These are phyloP conservation scores for Candida orba DNA, from an alignment of 805 yeast genomes.

Conservation along the genomic window DNA sequence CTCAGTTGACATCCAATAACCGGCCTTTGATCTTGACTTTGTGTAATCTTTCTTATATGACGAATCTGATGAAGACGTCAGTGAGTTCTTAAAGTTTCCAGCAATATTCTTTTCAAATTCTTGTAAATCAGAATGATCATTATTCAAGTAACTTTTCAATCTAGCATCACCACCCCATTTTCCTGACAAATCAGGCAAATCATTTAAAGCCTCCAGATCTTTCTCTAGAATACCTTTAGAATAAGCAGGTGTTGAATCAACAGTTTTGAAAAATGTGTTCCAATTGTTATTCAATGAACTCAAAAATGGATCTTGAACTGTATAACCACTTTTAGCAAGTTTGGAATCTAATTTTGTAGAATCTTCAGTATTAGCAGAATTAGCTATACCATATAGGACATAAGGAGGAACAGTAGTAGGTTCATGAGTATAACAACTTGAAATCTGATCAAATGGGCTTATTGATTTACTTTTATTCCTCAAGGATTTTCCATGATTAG, in stretches of 20 bases:
- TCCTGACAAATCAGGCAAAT: constrained; percentile 37
- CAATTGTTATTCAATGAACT: constrained; percentile 38
- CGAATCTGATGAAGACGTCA: constrained; percentile 4
- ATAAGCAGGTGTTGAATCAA: constrained; percentile 36
- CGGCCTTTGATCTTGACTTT: constrained; percentile 47
- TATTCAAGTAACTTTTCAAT: constrained; percentile 42
- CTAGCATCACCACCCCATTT: constrained; percentile 71
- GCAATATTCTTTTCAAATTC: constrained; percentile 1
- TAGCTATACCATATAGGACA: constrained; percentile 47
- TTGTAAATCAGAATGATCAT: constrained; percentile 21
- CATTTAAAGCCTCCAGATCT: constrained; percentile 20
- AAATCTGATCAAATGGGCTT: constrained; percentile 18
- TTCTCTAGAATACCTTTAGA: constrained; percentile 19
- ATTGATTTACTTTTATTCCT: background rate
- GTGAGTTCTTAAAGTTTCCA: background rate
- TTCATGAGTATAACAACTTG: constrained; percentile 27
- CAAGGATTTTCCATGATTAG: background rate
- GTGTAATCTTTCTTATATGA: constrained; percentile 25
- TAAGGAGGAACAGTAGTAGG: constrained; percentile 54
- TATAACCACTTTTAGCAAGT: background rate
- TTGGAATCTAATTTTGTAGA: background rate
- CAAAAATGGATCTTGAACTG: constrained; percentile 27
- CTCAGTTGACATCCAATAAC: constrained; percentile 61
- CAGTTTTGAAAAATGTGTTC: constrained; percentile 42
- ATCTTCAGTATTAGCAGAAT: constrained; percentile 21